These are phyloP conservation scores for Lachancea cidri DNA, from an alignment of 805 yeast species.

Conservation along the genomic window DNA sequence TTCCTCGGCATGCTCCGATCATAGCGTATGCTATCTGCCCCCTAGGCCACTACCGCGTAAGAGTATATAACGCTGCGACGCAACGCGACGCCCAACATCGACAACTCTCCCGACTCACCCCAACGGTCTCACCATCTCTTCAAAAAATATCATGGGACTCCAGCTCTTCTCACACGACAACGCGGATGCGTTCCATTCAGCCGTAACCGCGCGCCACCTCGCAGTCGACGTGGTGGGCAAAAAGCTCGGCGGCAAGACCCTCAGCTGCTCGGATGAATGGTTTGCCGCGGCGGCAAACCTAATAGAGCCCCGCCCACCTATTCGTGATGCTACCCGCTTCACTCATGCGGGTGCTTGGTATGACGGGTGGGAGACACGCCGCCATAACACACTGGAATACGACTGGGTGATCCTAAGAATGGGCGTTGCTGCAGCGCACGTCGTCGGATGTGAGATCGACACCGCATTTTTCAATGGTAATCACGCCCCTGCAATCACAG, in stretches of 20 bases:
- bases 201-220: conserved; percentile 16
- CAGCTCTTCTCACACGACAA: conserved; percentile 7
- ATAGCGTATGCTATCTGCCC: background rate
- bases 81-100: no score
- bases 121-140: no score
- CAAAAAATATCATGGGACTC: conserved; percentile 1
- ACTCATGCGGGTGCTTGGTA: conserved; percentile 92
- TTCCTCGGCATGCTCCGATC: background rate
- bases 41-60: no score
- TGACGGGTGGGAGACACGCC: conserved; percentile 97
- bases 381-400: conserved; percentile 79
- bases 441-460: conserved; percentile 84
- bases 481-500: conserved; percentile 86
- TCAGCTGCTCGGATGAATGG: conserved; percentile 82
- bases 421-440: conserved; percentile 73
- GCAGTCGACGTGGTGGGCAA: conserved; percentile 70
- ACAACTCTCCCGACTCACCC: no score
- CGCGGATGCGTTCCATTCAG: conserved; percentile 12
- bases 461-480: conserved; percentile 94
- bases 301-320: conserved; percentile 74
- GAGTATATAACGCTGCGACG: background rate
- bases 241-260: conserved; percentile 72
- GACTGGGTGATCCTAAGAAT: conserved; percentile 84
- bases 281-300: conserved; percentile 89
- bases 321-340: conserved; percentile 75